Evolutionary conservation across 306 rosid species (phyloP).

Genomic region (Fragaria ananassa): DNA sequence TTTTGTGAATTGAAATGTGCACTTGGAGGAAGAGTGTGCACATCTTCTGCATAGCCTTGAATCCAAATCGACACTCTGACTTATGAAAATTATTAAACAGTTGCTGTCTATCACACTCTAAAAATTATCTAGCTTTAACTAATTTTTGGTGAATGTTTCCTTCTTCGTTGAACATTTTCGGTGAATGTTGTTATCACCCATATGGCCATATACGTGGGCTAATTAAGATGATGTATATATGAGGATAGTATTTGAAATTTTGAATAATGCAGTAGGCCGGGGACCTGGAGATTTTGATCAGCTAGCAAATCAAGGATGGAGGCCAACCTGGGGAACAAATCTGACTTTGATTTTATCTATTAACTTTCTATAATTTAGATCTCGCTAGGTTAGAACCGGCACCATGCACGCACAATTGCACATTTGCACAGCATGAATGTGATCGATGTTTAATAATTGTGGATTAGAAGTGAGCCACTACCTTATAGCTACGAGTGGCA

Average conservation of each 20-base stretch:
- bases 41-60: not conserved
- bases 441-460: not conserved
- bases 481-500: not conserved
- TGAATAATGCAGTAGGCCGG: not conserved
- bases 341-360: not conserved
- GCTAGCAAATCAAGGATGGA: not conserved
- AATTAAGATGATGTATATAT: not conserved
- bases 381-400: not conserved
- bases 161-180: not conserved
- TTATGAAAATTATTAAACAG: not conserved
- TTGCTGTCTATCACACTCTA: not conserved
- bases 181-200: not conserved
- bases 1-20: not conserved
- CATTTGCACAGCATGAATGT: not conserved
- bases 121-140: not conserved
- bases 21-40: not conserved
- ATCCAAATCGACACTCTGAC: not conserved
- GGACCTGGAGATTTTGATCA: not conserved
- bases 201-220: not conserved
- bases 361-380: not conserved
- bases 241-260: not conserved
- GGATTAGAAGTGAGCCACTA: not conserved
- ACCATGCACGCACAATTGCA: not conserved
- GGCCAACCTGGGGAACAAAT: not conserved
- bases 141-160: not conserved